Evolutionary conservation across 164 flowering plant species (phyloP), one percentile per base, ranked within the genome.

Genomic region (Brasenia schreberi): DNA sequence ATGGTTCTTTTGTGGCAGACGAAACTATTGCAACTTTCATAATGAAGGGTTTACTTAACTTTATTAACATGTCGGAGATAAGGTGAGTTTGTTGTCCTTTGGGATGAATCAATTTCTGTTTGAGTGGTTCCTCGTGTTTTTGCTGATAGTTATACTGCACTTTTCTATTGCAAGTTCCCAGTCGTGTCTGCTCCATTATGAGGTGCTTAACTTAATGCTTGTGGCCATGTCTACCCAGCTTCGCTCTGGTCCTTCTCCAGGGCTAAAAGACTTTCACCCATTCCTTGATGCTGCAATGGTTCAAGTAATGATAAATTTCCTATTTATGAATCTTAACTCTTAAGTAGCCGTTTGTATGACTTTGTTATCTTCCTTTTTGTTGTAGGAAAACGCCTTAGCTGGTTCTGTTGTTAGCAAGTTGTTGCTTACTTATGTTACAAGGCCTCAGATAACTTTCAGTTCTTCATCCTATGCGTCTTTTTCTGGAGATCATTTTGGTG

Each of bases 211-310:
- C 76, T 91, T 94, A 75, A 78, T 87, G 89, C 80, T 94, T 62
- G 83, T 87, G 68, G 84, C 96, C 56, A 85, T 91, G 92, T 91
- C 99, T 62, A 91, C 96, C 76, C 99, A 94, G 74, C 96, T 94
- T 78, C 84, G 82, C 62, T 80, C 86, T 72, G 96, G 88, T 64
- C 95, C 97, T 71, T 82, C 95, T 68, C 93, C 92, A 16, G 89
- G 94, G 73, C 89, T 84, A 63, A 72, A 76, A 68, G 97, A 89
- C 75, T 78, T 78, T n/a, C 90, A 94, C 69, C 96, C 99, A 44
- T 91, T 94, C 67, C 78, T 85, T 68, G 92, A 94, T 80, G 94
- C 90, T 43, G 84, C 89, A 74, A 88, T 91, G 96, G 67, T 66
- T 70, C 90, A 87, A 96, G 99, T 91, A 62, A 45, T 2, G 53